Base-by-base conservation (phyloP, 345 rosid genomes). In the Odontarrhena argentea region DNA sequence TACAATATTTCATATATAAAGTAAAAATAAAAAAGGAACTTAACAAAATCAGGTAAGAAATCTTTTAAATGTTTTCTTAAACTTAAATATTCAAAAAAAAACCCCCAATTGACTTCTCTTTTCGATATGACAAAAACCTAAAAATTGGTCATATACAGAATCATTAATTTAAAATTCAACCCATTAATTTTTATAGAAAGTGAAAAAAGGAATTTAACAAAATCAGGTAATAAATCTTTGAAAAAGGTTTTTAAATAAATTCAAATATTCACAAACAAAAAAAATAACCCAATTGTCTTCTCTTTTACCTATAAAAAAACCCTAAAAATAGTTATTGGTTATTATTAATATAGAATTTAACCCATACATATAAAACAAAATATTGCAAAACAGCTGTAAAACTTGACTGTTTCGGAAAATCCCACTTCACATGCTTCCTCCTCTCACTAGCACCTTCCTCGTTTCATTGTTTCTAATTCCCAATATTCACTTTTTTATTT, bases 361-460 rank as follows among this genome's bases (percentile, higher is more conserved):
- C 55, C 35, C 68, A 70, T 62, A 53, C 52, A 47, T 36, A 64
- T 15, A 40, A 22, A 49, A 6, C 4, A 64, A 57, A 57, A 65
- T 50, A 60, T 45, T 60, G 72, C 72, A 52, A 53, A 60, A 67
- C 77, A 73, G 68, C 76, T 67, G 71, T 5, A 51, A 51, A 37
- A 71, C 49, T 72, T 64, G 66, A 72, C 71, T 57, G 76, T 64
- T 65, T 72, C 60, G 69, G 64, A 63, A 63, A 55, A 34, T 46
- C 44, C 64, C 60, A 51, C 76, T 58, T 65, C 61, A 58, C 76
- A 73, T 73, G 71, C 36, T 50, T 73, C 70, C 65, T 38, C 64
- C 67, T 0, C 44, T 46, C 58, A 55, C 22, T 18, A 18, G n/a
- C 52, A 63, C 36, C 62, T 62, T 63, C 64, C 69, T 7, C 55